Evolutionary conservation across 2,329 filamentous ascomycete genomes (phyloP), one percentile per base, ranked within the genome.

Genomic region (Colletotrichum scovillei): DNA sequence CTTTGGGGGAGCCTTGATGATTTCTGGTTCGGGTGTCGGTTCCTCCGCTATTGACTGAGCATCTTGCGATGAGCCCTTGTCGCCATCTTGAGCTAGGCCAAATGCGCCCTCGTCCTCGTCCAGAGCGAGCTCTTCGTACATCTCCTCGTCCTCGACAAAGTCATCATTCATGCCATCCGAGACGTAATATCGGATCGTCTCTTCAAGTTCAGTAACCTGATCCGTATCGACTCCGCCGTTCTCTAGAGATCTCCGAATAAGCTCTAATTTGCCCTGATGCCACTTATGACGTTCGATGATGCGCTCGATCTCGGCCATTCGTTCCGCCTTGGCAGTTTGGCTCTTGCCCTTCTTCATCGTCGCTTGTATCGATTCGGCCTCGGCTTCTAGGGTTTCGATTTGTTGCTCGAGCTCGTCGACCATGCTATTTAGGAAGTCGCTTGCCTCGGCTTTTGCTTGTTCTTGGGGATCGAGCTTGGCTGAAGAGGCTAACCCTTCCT

Each of bases 401-500:
- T 98, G 95, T 78, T 93, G 93, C 80, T 97, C 95, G 72, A 99
- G 90, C 81, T 98, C 94, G 80, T 98, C 95, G 67, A 98, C 95
- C 90, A 94, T 95, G 71, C 86, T 90, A 75, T 92, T 92, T 58
- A 99, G 87, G 84, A 98, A 98, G 70, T 98, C 93, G 85, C 92
- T 91, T 35, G 94, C 89, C 79, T 98, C 96, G 75, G 94, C 88
- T 85, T 98, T 97, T 82, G 97, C 96, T 83, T 97, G 95, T 83
- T 98, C 97, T 82, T 95, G 97, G n/a, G 97, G 97, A 85, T 99
- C 97, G 76, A 98, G 89, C 84, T 97, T 97, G 63, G 95, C 92
- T 30, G 95, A 95, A 65, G 96, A 94, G 76, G 94, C 97, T 76
- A 99, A 86, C 57, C 97, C 97, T 85, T 98, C 97, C 88, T 99